Percentiles rank a stretch among this genome's conserved stretches.
Evolutionary conservation across 176 grass and related monocot species (phyloP).

Genomic region (Oryza meyeriana): DNA sequence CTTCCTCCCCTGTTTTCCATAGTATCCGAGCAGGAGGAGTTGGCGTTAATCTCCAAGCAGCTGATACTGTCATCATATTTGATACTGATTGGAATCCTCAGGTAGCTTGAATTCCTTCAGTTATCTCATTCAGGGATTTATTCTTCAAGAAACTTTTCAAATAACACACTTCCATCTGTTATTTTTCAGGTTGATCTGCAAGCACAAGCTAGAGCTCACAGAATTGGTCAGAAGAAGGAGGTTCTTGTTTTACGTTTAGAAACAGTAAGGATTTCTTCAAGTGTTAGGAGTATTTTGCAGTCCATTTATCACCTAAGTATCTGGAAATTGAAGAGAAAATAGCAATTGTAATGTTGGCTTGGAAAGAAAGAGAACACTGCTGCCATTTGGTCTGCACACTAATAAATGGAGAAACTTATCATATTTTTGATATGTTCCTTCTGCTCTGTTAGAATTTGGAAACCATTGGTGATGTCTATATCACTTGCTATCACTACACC

Average conservation of each 20-base stretch:
- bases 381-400: background rate
- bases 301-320: constrained; percentile 18
- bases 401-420: background rate
- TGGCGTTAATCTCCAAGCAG: constrained; percentile 98
- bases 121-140: constrained; percentile 23
- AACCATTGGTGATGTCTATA: too few relatives aligned
- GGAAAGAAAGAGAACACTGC: background rate
- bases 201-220: constrained; percentile 97
- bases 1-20: constrained; percentile 24
- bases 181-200: constrained; percentile 87
- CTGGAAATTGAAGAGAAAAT: background rate
- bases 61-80: constrained; percentile 99
- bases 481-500: too few relatives aligned
- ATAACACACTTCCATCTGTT: constrained; percentile 13
- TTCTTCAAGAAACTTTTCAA: background rate
- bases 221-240: constrained; percentile 99
- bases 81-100: constrained; percentile 99
- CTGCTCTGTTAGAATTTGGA: background rate
- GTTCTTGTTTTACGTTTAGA: constrained; percentile 98
- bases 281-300: constrained; percentile 17
- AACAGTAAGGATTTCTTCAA: constrained; percentile 57
- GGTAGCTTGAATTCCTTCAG: constrained; percentile 47
- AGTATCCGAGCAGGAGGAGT: constrained; percentile 99
- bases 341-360: background rate
- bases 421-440: background rate